Percentiles rank a stretch among this genome's conserved stretches.
Evolutionary conservation across 192 early-diverging fungal species (phyloP).

Genomic region (Coemansia sp.): DNA sequence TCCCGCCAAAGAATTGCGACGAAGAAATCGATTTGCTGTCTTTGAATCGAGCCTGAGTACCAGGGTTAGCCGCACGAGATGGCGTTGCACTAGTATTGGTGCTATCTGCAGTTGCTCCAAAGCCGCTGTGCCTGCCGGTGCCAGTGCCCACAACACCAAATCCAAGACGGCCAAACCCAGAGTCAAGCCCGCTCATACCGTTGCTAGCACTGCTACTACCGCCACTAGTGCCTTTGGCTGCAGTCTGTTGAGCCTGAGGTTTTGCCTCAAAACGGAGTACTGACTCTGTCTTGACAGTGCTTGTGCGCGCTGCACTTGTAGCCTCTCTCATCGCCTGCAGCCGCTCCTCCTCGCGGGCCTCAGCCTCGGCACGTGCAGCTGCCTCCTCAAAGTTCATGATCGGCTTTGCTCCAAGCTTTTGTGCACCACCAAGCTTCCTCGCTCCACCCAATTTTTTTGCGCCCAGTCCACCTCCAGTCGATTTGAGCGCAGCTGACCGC

Average conservation of each 20-base stretch:
- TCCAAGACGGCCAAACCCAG: constrained; percentile 69
- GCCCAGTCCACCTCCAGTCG: constrained; percentile 29
- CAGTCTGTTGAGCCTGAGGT: background rate
- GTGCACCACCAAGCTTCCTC: constrained; percentile 81
- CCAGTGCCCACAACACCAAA: constrained; percentile 52
- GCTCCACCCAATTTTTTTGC: constrained; percentile 49
- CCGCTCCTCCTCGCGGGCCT: constrained; percentile 67
- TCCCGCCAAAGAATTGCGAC: constrained; percentile 19
- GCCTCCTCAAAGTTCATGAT: constrained; percentile 89
- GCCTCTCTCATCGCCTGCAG: constrained; percentile 54
- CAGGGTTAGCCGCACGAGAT: background rate
- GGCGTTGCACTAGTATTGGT: constrained; percentile 1
- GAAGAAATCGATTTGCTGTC: constrained; percentile 38
- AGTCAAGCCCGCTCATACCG: constrained; percentile 59
- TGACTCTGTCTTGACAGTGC: background rate
- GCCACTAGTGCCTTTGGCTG: background rate
- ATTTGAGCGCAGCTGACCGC: constrained; percentile 23
- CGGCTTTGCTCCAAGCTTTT: constrained; percentile 73
- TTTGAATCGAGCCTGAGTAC: constrained; percentile 4
- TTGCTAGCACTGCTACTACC: background rate
- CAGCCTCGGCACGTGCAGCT: constrained; percentile 81
- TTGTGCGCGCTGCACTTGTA: constrained; percentile 4
- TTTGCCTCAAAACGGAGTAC: background rate
- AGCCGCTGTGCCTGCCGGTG: constrained; percentile 39
- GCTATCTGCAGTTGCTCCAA: constrained; percentile 52